Percentiles rank a stretch among this genome's conserved stretches.
phyloP scores from a whole-genome alignment of 139 green algal genomes.

The Auxenochlorella pyrenoidosa region DNA sequence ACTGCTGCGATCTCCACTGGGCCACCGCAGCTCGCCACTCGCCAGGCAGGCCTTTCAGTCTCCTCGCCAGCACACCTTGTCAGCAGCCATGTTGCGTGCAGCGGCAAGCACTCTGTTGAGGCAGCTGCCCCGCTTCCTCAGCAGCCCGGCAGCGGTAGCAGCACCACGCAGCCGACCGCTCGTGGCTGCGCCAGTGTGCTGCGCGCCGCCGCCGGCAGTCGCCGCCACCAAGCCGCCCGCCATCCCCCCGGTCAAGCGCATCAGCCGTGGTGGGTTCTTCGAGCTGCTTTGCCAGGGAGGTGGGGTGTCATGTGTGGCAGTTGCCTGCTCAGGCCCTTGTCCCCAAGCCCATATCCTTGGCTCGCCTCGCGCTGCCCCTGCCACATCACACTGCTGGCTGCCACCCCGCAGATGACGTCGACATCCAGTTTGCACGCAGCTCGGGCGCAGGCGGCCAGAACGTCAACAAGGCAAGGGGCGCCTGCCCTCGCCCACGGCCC shows the following conservation, averaged over 20 bases:
- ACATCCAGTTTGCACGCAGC: constrained; percentile 86
- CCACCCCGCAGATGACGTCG: constrained; percentile 86
- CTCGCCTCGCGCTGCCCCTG: not conserved
- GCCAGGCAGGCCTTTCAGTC: no score
- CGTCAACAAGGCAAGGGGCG: constrained; percentile 83
- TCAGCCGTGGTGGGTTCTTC: constrained; percentile 20
- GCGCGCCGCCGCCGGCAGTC: not conserved
- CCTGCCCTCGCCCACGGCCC: no score
- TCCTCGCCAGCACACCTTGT: no score
- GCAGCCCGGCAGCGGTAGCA: not conserved
- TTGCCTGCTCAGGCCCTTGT: not conserved
- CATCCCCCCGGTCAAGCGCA: constrained; percentile 41
- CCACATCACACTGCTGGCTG: not conserved
- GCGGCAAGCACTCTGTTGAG: not conserved
- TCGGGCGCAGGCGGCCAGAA: constrained; percentile 95
- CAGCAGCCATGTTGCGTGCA: not conserved
- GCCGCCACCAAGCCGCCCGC: constrained; percentile 2
- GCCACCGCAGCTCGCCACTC: no score
- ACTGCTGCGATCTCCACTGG: no score
- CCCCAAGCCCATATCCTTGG: not conserved
- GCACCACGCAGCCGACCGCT: not conserved
- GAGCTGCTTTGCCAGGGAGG: not conserved
- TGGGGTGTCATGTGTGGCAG: not conserved
- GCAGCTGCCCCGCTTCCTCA: not conserved
- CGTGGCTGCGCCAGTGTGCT: not conserved